These are phyloP conservation scores for Alternaria brassicae DNA, from an alignment of 2,329 filamentous ascomycete genomes.

Conservation along the genomic window DNA sequence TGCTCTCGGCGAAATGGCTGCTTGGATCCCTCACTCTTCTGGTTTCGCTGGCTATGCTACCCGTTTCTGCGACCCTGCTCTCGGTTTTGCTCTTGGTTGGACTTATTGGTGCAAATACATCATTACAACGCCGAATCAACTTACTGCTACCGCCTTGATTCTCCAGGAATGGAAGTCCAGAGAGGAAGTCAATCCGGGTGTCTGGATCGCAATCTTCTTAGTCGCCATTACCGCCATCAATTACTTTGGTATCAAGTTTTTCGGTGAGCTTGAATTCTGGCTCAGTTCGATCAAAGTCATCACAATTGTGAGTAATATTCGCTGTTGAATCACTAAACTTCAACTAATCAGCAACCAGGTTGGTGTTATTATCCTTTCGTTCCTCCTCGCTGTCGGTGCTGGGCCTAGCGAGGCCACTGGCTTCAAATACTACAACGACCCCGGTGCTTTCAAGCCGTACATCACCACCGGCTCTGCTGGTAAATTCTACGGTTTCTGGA, in stretches of 20 bases:
- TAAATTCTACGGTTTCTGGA: slow-evolving; percentile 64
- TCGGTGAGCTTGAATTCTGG: slow-evolving; percentile 60
- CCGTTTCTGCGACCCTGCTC: slow-evolving; percentile 79
- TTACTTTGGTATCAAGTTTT: slow-evolving; percentile 65
- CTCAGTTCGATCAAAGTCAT: slow-evolving; percentile 57
- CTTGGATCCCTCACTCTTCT: slow-evolving; percentile 78
- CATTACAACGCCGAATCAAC: slow-evolving; percentile 83
- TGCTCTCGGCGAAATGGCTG: slow-evolving; percentile 82
- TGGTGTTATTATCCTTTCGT: slow-evolving; percentile 55
- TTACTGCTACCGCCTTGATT: slow-evolving; percentile 80
- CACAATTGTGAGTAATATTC: slow-evolving; percentile 44
- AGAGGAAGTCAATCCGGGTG: slow-evolving; percentile 74
- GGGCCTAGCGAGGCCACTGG: slow-evolving; percentile 52
- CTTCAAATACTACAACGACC: slow-evolving; percentile 55
- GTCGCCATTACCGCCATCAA: slow-evolving; percentile 55
- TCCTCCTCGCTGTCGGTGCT: slow-evolving; percentile 54
- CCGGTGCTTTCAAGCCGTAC: slow-evolving; percentile 55
- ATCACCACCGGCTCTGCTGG: slow-evolving; percentile 44
- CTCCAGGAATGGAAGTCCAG: slow-evolving; percentile 77
- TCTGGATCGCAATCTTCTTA: slow-evolving; percentile 72
- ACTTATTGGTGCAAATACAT: slow-evolving; percentile 74
- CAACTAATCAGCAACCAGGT: slow-evolving; percentile 23
- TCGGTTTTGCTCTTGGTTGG: slow-evolving; percentile 75
- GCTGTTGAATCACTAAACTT: background rate
- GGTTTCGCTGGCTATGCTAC: slow-evolving; percentile 84